Conservation (phyloP, 2,329 filamentous ascomycete genomes). For the Hypoxylon sp. region DNA sequence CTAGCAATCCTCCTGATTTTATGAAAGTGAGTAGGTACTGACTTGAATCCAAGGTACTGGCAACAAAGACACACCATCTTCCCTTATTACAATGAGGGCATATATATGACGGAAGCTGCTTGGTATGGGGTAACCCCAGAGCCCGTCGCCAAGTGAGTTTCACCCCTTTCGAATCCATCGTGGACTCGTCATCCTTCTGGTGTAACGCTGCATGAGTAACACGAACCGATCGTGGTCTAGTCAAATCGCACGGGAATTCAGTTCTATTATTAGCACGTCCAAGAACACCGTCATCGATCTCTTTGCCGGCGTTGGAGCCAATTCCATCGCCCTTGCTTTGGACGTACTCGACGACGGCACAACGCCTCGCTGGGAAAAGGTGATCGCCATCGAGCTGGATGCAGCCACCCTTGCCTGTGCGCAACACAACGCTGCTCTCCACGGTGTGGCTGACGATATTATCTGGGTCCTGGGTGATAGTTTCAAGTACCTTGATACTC, state of each 20-base stretch:
- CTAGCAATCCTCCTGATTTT: not conserved
- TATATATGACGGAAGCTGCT: constrained; percentile 90
- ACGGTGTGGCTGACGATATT: constrained; percentile 79
- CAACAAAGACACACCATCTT: constrained; percentile 89
- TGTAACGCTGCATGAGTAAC: constrained; percentile 1
- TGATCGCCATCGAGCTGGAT: constrained; percentile 91
- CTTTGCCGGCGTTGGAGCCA: constrained; percentile 92
- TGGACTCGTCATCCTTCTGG: constrained; percentile 2
- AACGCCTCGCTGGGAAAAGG: constrained; percentile 78
- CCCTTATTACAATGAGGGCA: constrained; percentile 83
- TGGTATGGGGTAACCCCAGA: constrained; percentile 99
- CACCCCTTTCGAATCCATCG: constrained; percentile 4
- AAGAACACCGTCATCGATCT: constrained; percentile 76
- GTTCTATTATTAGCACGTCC: constrained; percentile 56
- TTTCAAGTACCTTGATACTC: constrained; percentile 73
- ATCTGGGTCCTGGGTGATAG: constrained; percentile 89
- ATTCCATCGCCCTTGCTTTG: constrained; percentile 91
- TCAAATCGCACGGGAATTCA: constrained; percentile 78
- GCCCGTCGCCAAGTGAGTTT: constrained; percentile 78
- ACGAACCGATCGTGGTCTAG: constrained; percentile 51
- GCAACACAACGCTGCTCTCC: constrained; percentile 88
- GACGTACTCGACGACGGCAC: constrained; percentile 37
- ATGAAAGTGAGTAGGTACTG: constrained; percentile 4
- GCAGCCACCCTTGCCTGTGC: constrained; percentile 83
- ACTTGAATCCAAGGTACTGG: constrained; percentile 75